These are phyloP conservation scores for Suzukiozyma palmioleophila DNA, from an alignment of 1,139 yeast species.

Conservation along the genomic window DNA sequence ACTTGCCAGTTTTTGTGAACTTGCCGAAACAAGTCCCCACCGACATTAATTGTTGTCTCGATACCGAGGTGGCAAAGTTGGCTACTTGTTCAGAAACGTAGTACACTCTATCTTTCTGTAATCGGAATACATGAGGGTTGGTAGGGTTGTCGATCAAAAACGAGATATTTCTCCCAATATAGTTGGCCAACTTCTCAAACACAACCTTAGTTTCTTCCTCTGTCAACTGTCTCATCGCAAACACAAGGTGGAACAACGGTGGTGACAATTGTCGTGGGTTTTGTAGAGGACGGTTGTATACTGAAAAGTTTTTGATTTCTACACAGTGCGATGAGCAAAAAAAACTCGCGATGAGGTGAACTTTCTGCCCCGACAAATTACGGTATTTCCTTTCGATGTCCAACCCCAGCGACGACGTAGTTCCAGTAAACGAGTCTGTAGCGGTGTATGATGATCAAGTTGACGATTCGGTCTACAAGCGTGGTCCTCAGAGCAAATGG, in stretches of 20 bases:
- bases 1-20: conserved; percentile 96
- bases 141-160: conserved; percentile 82
- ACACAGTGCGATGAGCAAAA: background rate
- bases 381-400: background rate
- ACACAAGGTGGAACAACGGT: background rate
- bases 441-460: conserved; percentile 12
- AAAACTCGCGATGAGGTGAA: background rate
- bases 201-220: conserved; percentile 97
- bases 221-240: conserved; percentile 82
- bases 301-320: no score
- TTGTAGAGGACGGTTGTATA: no score
- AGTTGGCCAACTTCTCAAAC: conserved; percentile 92
- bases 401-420: background rate
- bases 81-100: conserved; percentile 83
- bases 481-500: conserved; percentile 45
- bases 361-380: no score
- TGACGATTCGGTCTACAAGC: conserved; percentile 27
- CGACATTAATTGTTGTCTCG: conserved; percentile 87
- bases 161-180: conserved; percentile 91
- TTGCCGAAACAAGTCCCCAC: conserved; percentile 92
- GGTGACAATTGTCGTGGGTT: no score
- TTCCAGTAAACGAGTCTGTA: background rate
- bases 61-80: conserved; percentile 82
- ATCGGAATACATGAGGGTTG: conserved; percentile 89
- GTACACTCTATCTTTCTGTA: conserved; percentile 94